A percentile compares a stretch with the other conserved stretches of the same genome.
Evolutionary conservation across 495 filamentous ascomycete genomes (phyloP).

Genomic region (Talaromyces liani): DNA sequence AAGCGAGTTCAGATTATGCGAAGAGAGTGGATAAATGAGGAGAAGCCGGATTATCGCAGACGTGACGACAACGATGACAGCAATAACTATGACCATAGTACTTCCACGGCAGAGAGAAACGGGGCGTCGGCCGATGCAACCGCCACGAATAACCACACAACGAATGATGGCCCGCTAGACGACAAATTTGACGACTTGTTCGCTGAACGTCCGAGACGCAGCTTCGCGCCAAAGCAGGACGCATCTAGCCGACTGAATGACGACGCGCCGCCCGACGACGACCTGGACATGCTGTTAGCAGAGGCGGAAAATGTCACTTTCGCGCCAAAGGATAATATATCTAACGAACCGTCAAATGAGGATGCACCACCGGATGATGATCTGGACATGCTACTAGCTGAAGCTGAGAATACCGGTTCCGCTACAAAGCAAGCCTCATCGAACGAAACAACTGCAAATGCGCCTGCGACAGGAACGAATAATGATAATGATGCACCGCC

Average conservation of each 20-base stretch:
- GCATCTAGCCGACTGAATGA: background rate
- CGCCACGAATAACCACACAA: background rate
- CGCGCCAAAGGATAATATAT: background rate
- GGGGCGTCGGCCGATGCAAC: background rate
- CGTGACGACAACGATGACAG: background rate
- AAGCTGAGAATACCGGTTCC: constrained; percentile 4
- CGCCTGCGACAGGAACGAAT: background rate
- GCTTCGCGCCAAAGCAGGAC: background rate
- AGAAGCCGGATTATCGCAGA: constrained; percentile 9
- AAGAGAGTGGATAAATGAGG: constrained; percentile 82
- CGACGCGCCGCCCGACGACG: constrained; percentile 29
- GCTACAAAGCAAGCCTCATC: background rate
- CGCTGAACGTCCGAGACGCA: background rate
- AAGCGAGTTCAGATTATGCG: constrained; percentile 64
- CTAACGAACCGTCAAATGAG: background rate
- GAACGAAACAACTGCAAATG: background rate
- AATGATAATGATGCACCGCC: constrained; percentile 1
- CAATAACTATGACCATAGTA: background rate
- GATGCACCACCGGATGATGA: constrained; percentile 1
- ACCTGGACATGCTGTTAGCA: constrained; percentile 38
- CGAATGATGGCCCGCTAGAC: background rate
- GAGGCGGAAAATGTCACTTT: constrained; percentile 16
- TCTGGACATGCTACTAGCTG: constrained; percentile 8
- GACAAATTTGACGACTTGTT: background rate
- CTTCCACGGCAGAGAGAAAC: background rate